Conservation (phyloP, 257 asterid genomes). For the Coffea canephora region DNA sequence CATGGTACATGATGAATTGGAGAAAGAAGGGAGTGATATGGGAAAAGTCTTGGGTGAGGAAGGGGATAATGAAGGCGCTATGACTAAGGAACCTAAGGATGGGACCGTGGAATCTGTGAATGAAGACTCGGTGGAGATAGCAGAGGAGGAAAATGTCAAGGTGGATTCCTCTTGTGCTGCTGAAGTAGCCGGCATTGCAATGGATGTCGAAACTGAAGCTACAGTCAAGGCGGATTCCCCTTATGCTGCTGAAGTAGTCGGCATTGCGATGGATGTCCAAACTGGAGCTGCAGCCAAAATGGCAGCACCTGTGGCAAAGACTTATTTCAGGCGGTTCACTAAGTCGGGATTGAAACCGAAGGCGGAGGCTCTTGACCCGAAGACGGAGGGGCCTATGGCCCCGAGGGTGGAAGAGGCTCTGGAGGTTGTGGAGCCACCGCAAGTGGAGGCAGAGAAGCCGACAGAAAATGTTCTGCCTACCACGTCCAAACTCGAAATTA, state of each 20-base stretch:
- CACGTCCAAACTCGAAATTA: conserved; percentile 56
- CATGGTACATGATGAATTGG: not conserved
- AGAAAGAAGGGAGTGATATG: conserved; percentile 14
- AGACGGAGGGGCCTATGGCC: conserved; percentile 23
- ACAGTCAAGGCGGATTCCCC: not conserved
- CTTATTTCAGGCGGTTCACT: conserved; percentile 8
- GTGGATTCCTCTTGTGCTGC: not conserved
- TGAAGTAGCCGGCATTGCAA: not conserved
- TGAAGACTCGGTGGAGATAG: not conserved
- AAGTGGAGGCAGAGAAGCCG: conserved; percentile 28
- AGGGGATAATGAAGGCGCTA: not conserved
- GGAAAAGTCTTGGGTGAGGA: conserved; percentile 19
- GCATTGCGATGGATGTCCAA: not conserved
- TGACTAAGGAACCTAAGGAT: conserved; percentile 6
- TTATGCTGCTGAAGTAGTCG: not conserved
- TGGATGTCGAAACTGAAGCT: not conserved
- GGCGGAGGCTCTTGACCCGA: conserved; percentile 29
- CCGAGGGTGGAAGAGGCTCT: conserved; percentile 23
- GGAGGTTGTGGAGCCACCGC: conserved; percentile 35
- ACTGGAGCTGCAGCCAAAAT: not conserved
- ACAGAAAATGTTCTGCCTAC: conserved; percentile 18
- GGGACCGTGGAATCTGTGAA: conserved; percentile 9
- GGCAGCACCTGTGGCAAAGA: not conserved
- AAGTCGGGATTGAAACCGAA: conserved; percentile 27
- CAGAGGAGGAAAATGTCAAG: not conserved